phyloP scores from a whole-genome alignment of 2,329 filamentous ascomycete species.

The Fusarium oligoseptatum region DNA sequence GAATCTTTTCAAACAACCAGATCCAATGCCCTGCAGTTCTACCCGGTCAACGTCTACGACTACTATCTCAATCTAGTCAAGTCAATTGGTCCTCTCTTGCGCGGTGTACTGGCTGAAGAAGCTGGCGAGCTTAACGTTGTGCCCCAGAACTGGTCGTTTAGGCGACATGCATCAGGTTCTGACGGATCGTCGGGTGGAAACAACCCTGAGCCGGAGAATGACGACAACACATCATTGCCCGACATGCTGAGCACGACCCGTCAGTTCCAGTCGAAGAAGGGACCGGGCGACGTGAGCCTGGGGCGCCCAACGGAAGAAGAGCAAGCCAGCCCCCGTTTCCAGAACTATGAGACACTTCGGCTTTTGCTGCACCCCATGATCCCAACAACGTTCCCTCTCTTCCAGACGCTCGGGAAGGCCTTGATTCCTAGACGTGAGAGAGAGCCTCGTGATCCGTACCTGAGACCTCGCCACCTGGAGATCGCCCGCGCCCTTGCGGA shows the following conservation, averaged over 20 bases:
- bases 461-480: conserved; percentile 66
- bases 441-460: conserved; percentile 69
- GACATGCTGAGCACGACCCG: conserved; percentile 49
- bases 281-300: conserved; percentile 38
- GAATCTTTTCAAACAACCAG: conserved; percentile 80
- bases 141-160: conserved; percentile 73
- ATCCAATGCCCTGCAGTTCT: conserved; percentile 75
- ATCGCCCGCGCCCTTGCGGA: conserved; percentile 77
- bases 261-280: conserved; percentile 44
- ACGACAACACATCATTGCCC: conserved; percentile 48
- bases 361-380: conserved; percentile 84
- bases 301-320: conserved; percentile 58
- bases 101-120: conserved; percentile 87
- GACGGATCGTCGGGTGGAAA: conserved; percentile 37
- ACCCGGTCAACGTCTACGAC: conserved; percentile 85
- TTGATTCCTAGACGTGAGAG: conserved; percentile 79
- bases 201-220: conserved; percentile 44
- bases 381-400: conserved; percentile 84
- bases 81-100: conserved; percentile 81
- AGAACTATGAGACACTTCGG: conserved; percentile 84
- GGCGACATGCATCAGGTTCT: conserved; percentile 47
- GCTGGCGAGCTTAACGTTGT: conserved; percentile 80
- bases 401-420: conserved; percentile 87
- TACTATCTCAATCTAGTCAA: conserved; percentile 82
- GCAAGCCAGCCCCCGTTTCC: conserved; percentile 60